These are phyloP conservation scores for Zygoascus flipseniorum DNA, from an alignment of 805 yeast genomes.

Conservation along the genomic window DNA sequence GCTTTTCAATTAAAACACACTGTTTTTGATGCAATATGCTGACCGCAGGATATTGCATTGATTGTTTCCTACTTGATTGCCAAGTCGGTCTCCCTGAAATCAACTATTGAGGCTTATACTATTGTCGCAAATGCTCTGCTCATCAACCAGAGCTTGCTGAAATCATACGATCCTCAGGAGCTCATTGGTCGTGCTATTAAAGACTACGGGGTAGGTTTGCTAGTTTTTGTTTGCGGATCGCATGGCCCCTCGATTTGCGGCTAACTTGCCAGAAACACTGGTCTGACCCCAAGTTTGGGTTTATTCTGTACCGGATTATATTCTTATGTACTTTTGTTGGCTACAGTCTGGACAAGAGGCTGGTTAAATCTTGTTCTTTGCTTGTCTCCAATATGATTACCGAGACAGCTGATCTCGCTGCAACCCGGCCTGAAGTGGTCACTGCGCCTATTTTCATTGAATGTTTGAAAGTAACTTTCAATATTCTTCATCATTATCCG, in stretches of 20 bases:
- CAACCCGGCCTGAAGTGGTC: background rate
- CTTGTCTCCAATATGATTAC: constrained; percentile 1
- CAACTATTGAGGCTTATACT: constrained; percentile 6
- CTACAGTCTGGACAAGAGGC: background rate
- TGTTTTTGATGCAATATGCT: background rate
- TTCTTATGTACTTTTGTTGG: constrained; percentile 12
- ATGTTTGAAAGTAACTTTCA: constrained; percentile 11
- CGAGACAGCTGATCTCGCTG: background rate
- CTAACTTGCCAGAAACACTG: background rate
- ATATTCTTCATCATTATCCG: constrained; percentile 12
- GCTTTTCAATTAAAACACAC: no score
- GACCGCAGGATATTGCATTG: background rate
- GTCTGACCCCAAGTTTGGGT: background rate
- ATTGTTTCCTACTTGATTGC: background rate
- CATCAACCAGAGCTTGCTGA: constrained; percentile 6
- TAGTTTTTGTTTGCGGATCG: background rate
- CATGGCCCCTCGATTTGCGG: background rate
- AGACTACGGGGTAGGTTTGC: background rate
- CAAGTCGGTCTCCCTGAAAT: background rate
- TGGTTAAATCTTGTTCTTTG: constrained; percentile 4
- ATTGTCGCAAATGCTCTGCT: constrained; percentile 12
- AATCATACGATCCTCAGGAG: constrained; percentile 1
- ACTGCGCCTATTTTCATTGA: constrained; percentile 5
- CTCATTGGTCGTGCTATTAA: constrained; percentile 3
- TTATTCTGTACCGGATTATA: background rate